Conservation (phyloP, 768 basidiomycete species). For the Collybia nuda region DNA sequence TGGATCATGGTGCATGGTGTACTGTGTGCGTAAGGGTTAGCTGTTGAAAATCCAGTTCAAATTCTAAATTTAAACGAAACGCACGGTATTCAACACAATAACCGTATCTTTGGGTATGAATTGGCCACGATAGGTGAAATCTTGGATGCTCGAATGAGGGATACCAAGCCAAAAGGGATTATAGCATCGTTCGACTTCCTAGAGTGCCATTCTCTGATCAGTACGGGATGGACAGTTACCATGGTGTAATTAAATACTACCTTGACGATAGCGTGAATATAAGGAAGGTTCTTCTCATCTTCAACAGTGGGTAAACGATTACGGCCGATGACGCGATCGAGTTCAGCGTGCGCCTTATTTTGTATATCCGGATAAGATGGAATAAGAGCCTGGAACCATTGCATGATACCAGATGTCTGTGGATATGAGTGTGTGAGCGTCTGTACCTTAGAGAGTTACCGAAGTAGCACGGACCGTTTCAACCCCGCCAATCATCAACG, state of each 20-base stretch:
- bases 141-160: constrained; percentile 36
- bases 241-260: constrained; percentile 8
- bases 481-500: constrained; percentile 44
- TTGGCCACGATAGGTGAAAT: constrained; percentile 39
- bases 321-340: constrained; percentile 29
- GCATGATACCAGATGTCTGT: constrained; percentile 35
- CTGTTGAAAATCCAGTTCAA: constrained; percentile 13
- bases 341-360: constrained; percentile 27
- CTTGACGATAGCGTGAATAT: constrained; percentile 32
- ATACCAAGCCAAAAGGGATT: constrained; percentile 39
- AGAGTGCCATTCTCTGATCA: not conserved
- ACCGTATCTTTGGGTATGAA: constrained; percentile 40
- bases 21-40: constrained; percentile 20
- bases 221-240: not conserved
- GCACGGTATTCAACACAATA: constrained; percentile 35
- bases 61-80: not conserved
- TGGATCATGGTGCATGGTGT: constrained; percentile 34
- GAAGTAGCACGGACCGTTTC: constrained; percentile 30
- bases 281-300: constrained; percentile 33
- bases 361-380: constrained; percentile 27
- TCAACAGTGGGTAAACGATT: constrained; percentile 25
- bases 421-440: not conserved
- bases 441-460: not conserved
- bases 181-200: constrained; percentile 36
- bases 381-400: constrained; percentile 36